Evolutionary conservation across 805 yeast genomes (phyloP).

Genomic region (Saccharomycopsis microspora): DNA sequence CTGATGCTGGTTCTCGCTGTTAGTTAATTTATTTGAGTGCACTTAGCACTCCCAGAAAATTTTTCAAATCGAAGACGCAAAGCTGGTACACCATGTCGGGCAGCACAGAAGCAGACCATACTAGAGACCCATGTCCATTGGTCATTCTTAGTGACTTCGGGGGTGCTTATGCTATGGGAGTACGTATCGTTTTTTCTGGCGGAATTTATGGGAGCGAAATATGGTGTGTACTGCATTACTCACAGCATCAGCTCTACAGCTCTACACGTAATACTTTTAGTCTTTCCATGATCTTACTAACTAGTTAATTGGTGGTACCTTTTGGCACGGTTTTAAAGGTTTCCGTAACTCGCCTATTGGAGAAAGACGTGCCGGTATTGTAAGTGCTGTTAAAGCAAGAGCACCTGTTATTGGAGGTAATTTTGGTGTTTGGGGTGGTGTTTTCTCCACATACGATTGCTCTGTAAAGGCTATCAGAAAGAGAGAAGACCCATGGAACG

Average conservation of each 20-base stretch:
- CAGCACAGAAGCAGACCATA: conserved; percentile 61
- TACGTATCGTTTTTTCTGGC: conserved; percentile 17
- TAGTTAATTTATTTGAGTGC: too few species aligned
- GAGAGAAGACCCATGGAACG: conserved; percentile 98
- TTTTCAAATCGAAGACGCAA: too few species aligned
- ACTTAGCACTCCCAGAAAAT: too few species aligned
- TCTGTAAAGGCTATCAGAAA: conserved; percentile 89
- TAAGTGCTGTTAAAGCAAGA: conserved; percentile 85
- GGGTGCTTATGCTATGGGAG: conserved; percentile 99
- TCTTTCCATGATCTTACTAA: neutral
- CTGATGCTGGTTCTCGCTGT: neutral
- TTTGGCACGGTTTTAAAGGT: conserved; percentile 99
- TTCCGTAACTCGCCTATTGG: conserved; percentile 97
- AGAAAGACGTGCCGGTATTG: conserved; percentile 83
- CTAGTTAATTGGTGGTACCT: conserved; percentile 76
- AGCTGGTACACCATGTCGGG: neutral
- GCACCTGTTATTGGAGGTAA: conserved; percentile 99
- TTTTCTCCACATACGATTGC: conserved; percentile 93
- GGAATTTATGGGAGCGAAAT: neutral
- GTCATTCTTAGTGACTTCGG: conserved; percentile 96
- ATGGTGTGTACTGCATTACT: too few species aligned
- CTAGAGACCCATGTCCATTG: conserved; percentile 98
- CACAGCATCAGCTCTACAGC: too few species aligned
- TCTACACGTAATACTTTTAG: too few species aligned
- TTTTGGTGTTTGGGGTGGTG: conserved; percentile 99